Percentiles rank a stretch among this genome's conserved stretches.
These are phyloP conservation scores for Cystobasidium sp. DNA, from an alignment of 1,284 basidiomycete species.

Conservation along the genomic window DNA sequence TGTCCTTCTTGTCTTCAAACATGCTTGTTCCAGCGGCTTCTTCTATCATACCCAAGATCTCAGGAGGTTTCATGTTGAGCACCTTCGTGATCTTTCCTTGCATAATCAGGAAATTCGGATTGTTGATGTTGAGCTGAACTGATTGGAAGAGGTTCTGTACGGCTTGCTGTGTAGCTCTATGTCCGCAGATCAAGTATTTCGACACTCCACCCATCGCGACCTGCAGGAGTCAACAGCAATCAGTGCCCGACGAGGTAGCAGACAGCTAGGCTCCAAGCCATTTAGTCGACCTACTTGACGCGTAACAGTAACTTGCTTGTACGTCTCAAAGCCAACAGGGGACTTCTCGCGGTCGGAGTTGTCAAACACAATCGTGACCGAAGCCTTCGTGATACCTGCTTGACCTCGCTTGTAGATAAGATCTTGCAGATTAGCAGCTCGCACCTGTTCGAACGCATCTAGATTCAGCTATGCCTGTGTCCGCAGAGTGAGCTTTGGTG, in stretches of 20 bases:
- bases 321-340: slow-evolving; percentile 82
- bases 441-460: slow-evolving; percentile 66
- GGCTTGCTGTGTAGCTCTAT: slow-evolving; percentile 84
- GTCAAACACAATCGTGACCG: slow-evolving; percentile 98
- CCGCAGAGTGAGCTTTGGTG: slow-evolving; percentile 1
- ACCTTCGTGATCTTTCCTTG: slow-evolving; percentile 80
- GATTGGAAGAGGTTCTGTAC: slow-evolving; percentile 95
- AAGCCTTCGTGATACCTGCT: slow-evolving; percentile 95
- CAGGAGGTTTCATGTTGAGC: slow-evolving; percentile 96
- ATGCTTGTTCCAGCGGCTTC: slow-evolving; percentile 98
- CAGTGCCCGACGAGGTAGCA: background rate
- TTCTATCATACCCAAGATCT: slow-evolving; percentile 98
- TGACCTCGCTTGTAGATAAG: slow-evolving; percentile 98
- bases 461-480: too few relatives aligned
- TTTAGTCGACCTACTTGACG: slow-evolving; percentile 71
- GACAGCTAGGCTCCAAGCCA: background rate
- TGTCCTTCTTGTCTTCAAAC: slow-evolving; percentile 99
- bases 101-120: slow-evolving; percentile 99
- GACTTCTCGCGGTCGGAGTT: slow-evolving; percentile 90
- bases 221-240: slow-evolving; percentile 58
- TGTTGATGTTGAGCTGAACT: slow-evolving; percentile 99
- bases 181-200: slow-evolving; percentile 97
- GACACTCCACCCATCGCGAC: slow-evolving; percentile 89
- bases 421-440: slow-evolving; percentile 94
- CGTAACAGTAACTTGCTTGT: slow-evolving; percentile 91